A percentile compares a stretch with the other conserved stretches of the same genome.
phyloP scores from a whole-genome alignment of 805 yeast genomes.

The Saccharomycopsis lassenensis region DNA sequence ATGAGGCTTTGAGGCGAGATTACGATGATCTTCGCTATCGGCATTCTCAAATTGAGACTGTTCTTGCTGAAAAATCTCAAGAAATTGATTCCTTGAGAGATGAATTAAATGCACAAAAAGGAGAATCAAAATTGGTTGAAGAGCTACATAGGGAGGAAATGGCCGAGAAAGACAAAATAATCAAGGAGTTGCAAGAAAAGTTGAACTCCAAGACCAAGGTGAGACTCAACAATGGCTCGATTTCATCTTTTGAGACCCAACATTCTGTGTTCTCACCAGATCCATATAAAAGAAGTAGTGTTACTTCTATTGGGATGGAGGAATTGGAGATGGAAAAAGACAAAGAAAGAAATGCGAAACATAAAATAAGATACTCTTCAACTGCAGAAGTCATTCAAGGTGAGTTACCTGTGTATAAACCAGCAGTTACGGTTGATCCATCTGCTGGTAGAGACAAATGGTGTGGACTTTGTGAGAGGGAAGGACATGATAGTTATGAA shows the following conservation, averaged over 20 bases:
- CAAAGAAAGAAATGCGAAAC: background rate
- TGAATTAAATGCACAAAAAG: constrained; percentile 3
- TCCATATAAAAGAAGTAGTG: constrained; percentile 5
- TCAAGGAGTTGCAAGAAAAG: constrained; percentile 5
- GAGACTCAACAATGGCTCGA: background rate
- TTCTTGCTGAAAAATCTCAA: constrained; percentile 4
- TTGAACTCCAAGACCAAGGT: background rate
- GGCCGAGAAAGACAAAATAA: constrained; percentile 2
- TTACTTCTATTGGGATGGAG: constrained; percentile 5
- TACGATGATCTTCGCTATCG: constrained; percentile 11
- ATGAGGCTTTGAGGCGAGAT: constrained; percentile 2
- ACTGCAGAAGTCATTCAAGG: constrained; percentile 25
- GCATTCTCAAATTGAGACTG: constrained; percentile 7
- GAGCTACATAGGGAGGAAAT: constrained; percentile 11
- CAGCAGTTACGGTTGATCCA: constrained; percentile 44
- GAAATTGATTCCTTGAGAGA: constrained; percentile 6
- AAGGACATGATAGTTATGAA: constrained; percentile 78
- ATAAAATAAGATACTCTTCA: constrained; percentile 2
- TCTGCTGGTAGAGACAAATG: constrained; percentile 66
- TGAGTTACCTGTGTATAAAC: constrained; percentile 38
- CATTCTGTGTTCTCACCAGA: constrained; percentile 8
- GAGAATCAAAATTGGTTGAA: constrained; percentile 6
- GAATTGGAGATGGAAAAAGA: background rate
- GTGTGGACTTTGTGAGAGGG: constrained; percentile 90
- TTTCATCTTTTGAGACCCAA: constrained; percentile 8